Conservation (phyloP, 2,329 filamentous ascomycete genomes). For the Aaosphaeria pasadenensis region DNA sequence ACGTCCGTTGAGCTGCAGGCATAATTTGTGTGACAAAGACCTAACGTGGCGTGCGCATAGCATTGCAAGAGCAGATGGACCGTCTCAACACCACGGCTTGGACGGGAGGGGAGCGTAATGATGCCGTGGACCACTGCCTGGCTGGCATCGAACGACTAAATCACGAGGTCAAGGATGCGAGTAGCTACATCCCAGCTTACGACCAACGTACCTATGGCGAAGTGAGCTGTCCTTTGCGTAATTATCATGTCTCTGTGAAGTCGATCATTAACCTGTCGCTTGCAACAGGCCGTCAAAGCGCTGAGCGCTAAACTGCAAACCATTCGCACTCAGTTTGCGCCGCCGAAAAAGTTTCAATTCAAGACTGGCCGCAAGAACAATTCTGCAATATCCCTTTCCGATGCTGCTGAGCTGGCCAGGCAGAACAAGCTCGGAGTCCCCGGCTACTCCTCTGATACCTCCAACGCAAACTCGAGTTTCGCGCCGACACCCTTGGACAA, state of each 20-base stretch:
- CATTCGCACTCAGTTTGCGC: conserved; percentile 64
- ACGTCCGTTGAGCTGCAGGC: conserved; percentile 13
- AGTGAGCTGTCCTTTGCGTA: conserved; percentile 43
- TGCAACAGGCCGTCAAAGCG: conserved; percentile 69
- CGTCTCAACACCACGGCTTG: conserved; percentile 61
- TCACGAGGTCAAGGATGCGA: conserved; percentile 79
- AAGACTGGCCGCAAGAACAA: conserved; percentile 56
- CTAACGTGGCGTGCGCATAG: conserved; percentile 44
- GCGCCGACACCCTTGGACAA: conserved; percentile 39
- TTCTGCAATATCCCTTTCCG: conserved; percentile 54
- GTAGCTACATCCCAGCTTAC: conserved; percentile 79
- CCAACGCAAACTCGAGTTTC: conserved; percentile 41
- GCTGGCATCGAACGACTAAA: conserved; percentile 77
- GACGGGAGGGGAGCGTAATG: conserved; percentile 70
- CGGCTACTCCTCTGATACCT: conserved; percentile 36
- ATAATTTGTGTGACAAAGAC: too few relatives aligned
- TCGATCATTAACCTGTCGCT: conserved; percentile 5
- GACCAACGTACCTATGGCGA: conserved; percentile 84
- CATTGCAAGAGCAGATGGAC: conserved; percentile 72
- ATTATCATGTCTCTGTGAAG: not conserved
- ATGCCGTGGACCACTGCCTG: conserved; percentile 77
- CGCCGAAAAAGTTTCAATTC: conserved; percentile 82
- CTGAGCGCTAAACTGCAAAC: conserved; percentile 76
- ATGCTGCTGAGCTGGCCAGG: conserved; percentile 54
- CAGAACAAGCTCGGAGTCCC: conserved; percentile 45